Evolutionary conservation across 2,329 filamentous ascomycete species (phyloP), one percentile per base, ranked within the genome.

Genomic region (Arachnopeziza araneosa): DNA sequence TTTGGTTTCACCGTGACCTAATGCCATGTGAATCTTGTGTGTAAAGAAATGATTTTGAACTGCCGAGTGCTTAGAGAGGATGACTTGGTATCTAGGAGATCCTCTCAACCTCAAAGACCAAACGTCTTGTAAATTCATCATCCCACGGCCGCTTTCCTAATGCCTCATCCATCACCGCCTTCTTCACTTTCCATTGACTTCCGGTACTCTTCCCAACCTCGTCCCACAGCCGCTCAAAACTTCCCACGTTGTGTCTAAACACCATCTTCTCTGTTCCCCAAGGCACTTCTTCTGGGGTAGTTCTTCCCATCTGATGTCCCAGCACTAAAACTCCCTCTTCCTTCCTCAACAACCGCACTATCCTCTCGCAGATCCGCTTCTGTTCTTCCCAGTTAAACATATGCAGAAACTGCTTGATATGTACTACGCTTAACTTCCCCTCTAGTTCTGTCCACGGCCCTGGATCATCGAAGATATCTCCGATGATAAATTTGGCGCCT

Each of bases 381-480:
- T 64, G 61, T 30, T 60, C 54, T 4, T 63, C 57, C 50, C 55
- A 57, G 23, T 49, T 49, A 44, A 63, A 65, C 5, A 65, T 56
- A 54, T 67, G 65, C 6, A 67, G 55, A 24, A 64, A 66, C 8
- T 60, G 54, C 21, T 60, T 61, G 10, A 60, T 60, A 32, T 61
- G 57, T 17, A 66, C 54, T 12, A 65, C 52, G 2, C 51, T 56
- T 22, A 67, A 61, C 19, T 50, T 60, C 0, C 64, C 26, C 30
- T 71, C 68, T 52, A 78, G 66, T 52, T 72, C 70, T 51, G 67
- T 69, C 30, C 76, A 65, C 17, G 36, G 36, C 36, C 36, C 36
- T 12, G 60, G 52, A 9, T 65, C 64, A 0, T 70, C 58, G 24
- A 72, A 64, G 14, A 71, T 50, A 36, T 75, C 71, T 0, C 69